A percentile compares a stretch with the other conserved stretches of the same genome.
These are phyloP conservation scores for Nemania abortiva DNA, from an alignment of 2,329 filamentous ascomycete genomes.

Conservation along the genomic window DNA sequence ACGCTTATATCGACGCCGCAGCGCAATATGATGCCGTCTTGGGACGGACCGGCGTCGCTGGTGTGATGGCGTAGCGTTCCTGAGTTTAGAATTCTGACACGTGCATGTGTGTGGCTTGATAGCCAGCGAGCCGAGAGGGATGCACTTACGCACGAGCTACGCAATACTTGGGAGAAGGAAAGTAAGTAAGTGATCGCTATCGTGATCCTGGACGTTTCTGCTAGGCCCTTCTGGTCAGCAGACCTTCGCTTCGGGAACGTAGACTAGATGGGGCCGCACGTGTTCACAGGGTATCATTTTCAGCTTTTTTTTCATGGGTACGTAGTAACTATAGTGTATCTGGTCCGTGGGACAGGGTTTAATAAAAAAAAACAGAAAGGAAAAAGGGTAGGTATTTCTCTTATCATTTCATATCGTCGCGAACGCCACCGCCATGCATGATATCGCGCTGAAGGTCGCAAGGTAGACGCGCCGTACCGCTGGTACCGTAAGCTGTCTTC, in stretches of 20 bases:
- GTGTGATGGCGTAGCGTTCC: slow-evolving; percentile 17
- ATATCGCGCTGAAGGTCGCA: not conserved
- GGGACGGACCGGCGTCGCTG: not conserved
- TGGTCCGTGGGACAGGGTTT: not conserved
- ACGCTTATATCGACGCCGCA: not conserved
- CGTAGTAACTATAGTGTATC: not conserved
- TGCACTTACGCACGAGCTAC: not conserved
- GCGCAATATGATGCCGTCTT: slow-evolving; percentile 26
- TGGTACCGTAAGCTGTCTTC: slow-evolving; percentile 14
- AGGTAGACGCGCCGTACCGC: not conserved
- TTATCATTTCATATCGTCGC: slow-evolving; percentile 4
- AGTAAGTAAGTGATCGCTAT: not conserved
- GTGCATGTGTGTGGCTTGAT: slow-evolving; percentile 27
- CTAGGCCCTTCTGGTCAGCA: slow-evolving; percentile 16
- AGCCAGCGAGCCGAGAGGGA: not conserved
- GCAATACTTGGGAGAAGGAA: not conserved
- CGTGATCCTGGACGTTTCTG: not conserved
- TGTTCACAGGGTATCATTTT: slow-evolving; percentile 10
- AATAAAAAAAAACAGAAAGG: not conserved
- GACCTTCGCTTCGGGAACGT: not conserved
- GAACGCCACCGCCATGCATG: slow-evolving; percentile 14
- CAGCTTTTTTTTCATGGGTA: not conserved
- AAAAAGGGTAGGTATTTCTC: not conserved
- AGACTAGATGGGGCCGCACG: slow-evolving; percentile 9
- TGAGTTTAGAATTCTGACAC: slow-evolving; percentile 28